Evolutionary conservation across 495 filamentous ascomycete species (phyloP).

Genomic region (Tuber umbilicatum): DNA sequence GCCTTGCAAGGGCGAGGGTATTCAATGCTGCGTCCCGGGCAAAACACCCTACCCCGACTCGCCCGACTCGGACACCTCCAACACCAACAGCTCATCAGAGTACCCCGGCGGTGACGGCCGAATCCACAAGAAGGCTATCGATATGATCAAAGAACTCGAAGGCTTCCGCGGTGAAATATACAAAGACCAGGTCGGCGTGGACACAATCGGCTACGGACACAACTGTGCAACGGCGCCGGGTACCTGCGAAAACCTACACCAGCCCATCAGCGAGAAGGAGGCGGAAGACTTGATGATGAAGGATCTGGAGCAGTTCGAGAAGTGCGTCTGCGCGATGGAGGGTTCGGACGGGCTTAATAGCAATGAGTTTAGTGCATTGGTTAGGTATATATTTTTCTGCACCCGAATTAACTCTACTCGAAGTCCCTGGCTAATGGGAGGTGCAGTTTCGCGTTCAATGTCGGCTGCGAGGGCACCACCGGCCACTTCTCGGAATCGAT

Average conservation of each 20-base stretch:
- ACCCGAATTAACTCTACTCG: not conserved
- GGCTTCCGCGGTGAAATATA: not conserved
- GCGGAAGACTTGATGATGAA: not conserved
- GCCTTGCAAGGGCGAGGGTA: not conserved
- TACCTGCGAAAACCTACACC: not conserved
- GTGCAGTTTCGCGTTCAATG: not conserved
- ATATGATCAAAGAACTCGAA: not conserved
- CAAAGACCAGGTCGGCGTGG: not conserved
- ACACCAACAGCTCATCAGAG: not conserved
- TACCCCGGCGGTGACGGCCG: not conserved
- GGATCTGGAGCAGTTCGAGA: not conserved
- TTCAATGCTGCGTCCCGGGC: not conserved
- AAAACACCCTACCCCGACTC: not conserved
- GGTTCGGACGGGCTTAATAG: not conserved
- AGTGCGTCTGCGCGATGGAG: not conserved
- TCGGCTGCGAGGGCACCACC: not conserved
- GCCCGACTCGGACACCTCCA: not conserved
- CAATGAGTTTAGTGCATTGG: not conserved
- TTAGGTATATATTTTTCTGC: not conserved
- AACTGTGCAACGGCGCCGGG: not conserved
- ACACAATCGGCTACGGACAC: not conserved
- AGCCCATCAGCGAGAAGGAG: not conserved
- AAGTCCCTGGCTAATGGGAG: not conserved
- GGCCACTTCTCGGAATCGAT: not conserved
- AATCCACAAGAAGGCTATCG: not conserved